A percentile compares a stretch with the other conserved stretches of the same genome.
Evolutionary conservation across 352 stramenopile species (phyloP).

Genomic region (Phytopythium litorale): DNA sequence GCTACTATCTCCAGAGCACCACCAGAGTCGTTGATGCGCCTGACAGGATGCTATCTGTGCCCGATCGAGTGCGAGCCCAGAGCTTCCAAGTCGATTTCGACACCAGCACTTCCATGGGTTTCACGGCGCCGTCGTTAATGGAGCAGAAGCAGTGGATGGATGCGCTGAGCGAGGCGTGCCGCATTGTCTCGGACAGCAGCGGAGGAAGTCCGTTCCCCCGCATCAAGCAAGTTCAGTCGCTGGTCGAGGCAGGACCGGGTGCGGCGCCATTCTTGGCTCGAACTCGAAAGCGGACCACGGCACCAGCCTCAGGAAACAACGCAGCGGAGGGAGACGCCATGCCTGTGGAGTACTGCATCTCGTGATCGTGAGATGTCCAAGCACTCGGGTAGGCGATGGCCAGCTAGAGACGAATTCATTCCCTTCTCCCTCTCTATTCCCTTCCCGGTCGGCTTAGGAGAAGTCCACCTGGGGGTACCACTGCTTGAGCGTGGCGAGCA

Average conservation of each 20-base stretch:
- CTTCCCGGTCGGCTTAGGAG: conserved; percentile 16
- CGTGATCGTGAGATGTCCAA: background rate
- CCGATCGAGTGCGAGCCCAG: conserved; percentile 21
- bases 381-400: no score
- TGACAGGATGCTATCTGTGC: background rate
- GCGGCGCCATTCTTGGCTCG: background rate
- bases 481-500: conserved; percentile 62
- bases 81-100: conserved; percentile 35
- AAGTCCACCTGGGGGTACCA: conserved; percentile 77
- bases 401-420: no score
- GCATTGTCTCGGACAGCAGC: background rate
- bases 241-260: background rate
- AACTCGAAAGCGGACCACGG: background rate
- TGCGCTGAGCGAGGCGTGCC: conserved; percentile 22
- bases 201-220: conserved; percentile 2
- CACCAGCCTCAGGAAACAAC: conserved; percentile 2
- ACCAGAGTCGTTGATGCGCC: conserved; percentile 11
- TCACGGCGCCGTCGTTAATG: conserved; percentile 34
- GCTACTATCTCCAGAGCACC: conserved; percentile 17
- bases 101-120: conserved; percentile 15
- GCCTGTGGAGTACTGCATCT: conserved; percentile 8
- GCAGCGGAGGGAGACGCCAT: conserved; percentile 1
- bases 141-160: conserved; percentile 54
- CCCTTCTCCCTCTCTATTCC: background rate
- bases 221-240: background rate